These are phyloP conservation scores for Marasmius tenuissimus DNA, from an alignment of 1,284 basidiomycete species.

Conservation along the genomic window DNA sequence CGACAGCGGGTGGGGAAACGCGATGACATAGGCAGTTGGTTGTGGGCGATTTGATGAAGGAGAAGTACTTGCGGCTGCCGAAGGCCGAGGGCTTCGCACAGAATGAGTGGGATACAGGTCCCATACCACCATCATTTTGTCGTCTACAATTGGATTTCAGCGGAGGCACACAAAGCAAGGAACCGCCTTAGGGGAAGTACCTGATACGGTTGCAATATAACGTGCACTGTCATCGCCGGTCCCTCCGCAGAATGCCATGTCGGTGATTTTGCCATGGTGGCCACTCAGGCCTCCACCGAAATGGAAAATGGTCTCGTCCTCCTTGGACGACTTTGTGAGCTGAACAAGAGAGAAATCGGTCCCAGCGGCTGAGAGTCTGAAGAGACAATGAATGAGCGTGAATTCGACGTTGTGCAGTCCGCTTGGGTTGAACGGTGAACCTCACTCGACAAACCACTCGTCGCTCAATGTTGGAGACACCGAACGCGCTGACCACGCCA, in stretches of 20 bases:
- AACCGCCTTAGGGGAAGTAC: conserved; percentile 32
- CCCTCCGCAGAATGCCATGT: conserved; percentile 75
- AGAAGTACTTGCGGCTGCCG: conserved; percentile 24
- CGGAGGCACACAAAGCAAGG: neutral
- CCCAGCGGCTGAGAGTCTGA: conserved; percentile 65
- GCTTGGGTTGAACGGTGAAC: conserved; percentile 11
- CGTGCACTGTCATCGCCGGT: conserved; percentile 60
- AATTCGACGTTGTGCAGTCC: neutral
- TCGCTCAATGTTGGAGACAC: conserved; percentile 64
- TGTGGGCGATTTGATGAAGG: conserved; percentile 43
- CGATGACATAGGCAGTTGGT: conserved; percentile 73
- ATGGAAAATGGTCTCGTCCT: conserved; percentile 55
- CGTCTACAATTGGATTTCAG: conserved; percentile 45
- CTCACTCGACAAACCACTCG: conserved; percentile 72
- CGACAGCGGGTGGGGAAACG: conserved; percentile 67
- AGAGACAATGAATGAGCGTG: conserved; percentile 7
- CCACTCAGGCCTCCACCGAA: conserved; percentile 79
- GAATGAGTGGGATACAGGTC: conserved; percentile 63
- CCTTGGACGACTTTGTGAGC: conserved; percentile 53
- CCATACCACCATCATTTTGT: conserved; percentile 83
- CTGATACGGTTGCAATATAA: conserved; percentile 79
- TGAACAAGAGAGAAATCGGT: conserved; percentile 69
- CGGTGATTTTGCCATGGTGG: conserved; percentile 73
- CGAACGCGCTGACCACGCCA: conserved; percentile 75
- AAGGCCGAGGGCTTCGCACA: conserved; percentile 31